phyloP scores from a whole-genome alignment of 2,329 filamentous ascomycete species.

The Aspergillus latus region DNA sequence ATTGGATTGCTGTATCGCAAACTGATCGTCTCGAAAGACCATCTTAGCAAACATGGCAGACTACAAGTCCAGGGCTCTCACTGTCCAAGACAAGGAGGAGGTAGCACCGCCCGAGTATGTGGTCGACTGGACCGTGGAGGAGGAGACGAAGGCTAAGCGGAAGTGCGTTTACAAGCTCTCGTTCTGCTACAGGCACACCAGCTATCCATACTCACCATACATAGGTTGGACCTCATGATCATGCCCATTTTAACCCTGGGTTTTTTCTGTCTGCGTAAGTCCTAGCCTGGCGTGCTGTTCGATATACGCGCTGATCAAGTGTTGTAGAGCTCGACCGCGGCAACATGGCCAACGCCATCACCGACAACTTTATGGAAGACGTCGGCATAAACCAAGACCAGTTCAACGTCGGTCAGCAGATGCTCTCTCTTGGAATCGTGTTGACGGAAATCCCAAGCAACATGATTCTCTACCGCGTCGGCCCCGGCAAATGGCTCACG shows the following conservation, averaged over 20 bases:
- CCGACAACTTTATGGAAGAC: slow-evolving; percentile 53
- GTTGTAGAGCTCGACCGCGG: slow-evolving; percentile 30
- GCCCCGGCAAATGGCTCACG: slow-evolving; percentile 56
- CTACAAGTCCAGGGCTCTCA: background rate
- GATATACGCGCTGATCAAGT: background rate
- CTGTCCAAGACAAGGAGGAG: background rate
- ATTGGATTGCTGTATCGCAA: too few relatives aligned
- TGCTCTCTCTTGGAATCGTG: slow-evolving; percentile 54
- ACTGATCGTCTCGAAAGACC: background rate
- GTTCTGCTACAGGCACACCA: background rate
- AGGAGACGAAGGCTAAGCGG: slow-evolving; percentile 12
- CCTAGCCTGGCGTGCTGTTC: background rate
- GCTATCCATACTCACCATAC: background rate
- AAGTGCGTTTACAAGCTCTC: slow-evolving; percentile 4
- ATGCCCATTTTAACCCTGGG: slow-evolving; percentile 31
- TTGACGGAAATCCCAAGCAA: slow-evolving; percentile 51
- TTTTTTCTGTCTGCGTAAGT: slow-evolving; percentile 28
- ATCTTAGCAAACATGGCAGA: slow-evolving; percentile 3
- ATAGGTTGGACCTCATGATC: slow-evolving; percentile 31
- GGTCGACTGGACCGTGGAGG: slow-evolving; percentile 10
- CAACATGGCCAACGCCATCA: slow-evolving; percentile 54
- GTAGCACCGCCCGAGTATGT: background rate
- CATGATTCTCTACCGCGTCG: slow-evolving; percentile 54
- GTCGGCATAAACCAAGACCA: slow-evolving; percentile 52
- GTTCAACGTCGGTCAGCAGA: slow-evolving; percentile 56